phyloP scores from a whole-genome alignment of 495 filamentous ascomycete genomes.

The Annulohypoxylon maeteangense region DNA sequence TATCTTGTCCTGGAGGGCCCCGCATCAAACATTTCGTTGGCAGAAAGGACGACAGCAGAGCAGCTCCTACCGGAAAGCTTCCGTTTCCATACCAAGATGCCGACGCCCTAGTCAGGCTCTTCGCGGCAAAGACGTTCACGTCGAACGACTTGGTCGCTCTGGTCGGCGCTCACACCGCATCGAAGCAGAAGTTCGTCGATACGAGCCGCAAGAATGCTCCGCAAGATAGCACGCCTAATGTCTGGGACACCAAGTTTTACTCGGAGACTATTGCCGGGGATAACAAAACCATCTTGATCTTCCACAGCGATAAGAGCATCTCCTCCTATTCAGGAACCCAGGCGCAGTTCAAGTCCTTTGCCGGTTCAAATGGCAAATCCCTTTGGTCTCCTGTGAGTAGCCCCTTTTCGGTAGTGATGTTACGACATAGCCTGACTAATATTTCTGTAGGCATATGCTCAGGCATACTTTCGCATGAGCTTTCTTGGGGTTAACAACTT shows the following conservation, averaged over 20 bases:
- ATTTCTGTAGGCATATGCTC: constrained; percentile 45
- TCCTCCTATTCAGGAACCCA: constrained; percentile 50
- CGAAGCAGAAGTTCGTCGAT: constrained; percentile 59
- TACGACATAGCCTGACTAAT: constrained; percentile 4
- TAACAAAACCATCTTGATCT: constrained; percentile 57
- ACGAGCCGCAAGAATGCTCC: constrained; percentile 46
- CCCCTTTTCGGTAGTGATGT: background rate
- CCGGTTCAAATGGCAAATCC: constrained; percentile 42
- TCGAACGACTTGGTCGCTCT: constrained; percentile 58
- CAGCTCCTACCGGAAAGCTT: constrained; percentile 45
- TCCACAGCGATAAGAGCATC: constrained; percentile 57
- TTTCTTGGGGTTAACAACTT: constrained; percentile 55
- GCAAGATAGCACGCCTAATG: constrained; percentile 50
- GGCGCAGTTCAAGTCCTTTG: constrained; percentile 46
- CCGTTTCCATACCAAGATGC: constrained; percentile 41
- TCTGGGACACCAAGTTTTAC: constrained; percentile 59
- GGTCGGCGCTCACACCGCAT: constrained; percentile 61
- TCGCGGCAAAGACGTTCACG: constrained; percentile 61
- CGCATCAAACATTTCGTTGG: constrained; percentile 51
- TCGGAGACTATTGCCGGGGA: constrained; percentile 49
- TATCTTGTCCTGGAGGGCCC: constrained; percentile 52
- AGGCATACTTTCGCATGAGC: constrained; percentile 55
- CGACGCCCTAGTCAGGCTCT: constrained; percentile 51
- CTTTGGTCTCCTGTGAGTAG: constrained; percentile 49
- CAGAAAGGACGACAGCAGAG: constrained; percentile 40